Base-by-base conservation (phyloP, 2,329 filamentous ascomycete genomes). In the Hortaea sp. region DNA sequence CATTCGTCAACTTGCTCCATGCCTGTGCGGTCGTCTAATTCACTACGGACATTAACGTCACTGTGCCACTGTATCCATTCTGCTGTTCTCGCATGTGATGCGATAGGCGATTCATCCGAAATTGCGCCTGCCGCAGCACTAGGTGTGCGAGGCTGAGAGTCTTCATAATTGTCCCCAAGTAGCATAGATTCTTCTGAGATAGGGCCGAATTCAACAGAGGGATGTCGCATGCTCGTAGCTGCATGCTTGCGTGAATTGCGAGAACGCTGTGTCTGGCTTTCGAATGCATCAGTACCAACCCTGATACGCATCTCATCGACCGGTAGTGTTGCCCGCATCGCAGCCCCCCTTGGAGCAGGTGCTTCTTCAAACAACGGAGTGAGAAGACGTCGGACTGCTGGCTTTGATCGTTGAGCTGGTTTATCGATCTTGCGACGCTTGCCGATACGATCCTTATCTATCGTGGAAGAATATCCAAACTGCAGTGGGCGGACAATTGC, bases 161-260 rank as follows among this genome's bases (percentile, higher is more conserved):
- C 42, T 41, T 57, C 53, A 11, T 47, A 56, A 41, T 63, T 56
- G 5, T 50, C 53, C 7, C 50, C 57, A 28, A 63, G 45, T 6
- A 63, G 53, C 61, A 63, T 62, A 5, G 57, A 54, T 29, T 63
- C 58, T 42, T 61, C 58, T 2, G 60, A 61, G 6, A 60, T 48
- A 5, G 49, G 46, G 7, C 49, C 55, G 27, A 53, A 52, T 1
- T 54, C 51, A 20, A 52, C 56, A 9, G 59, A 61, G 12, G 49
- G 49, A 7, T 47, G 51, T 10, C 52, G 50, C 43, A 57, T 46
- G 43, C 57, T 60, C 29, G 53, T 55, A 10, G 52, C 51, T 1
- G 38, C 43, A 6, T 45, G 48, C 13, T 49, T 47, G 6, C 37
- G 49, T 10, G 53, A 52, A 3, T 20, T 41, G 10, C 43, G 46